These are phyloP conservation scores for Saturnispora hagleri DNA, from an alignment of 805 yeast species.

Conservation along the genomic window DNA sequence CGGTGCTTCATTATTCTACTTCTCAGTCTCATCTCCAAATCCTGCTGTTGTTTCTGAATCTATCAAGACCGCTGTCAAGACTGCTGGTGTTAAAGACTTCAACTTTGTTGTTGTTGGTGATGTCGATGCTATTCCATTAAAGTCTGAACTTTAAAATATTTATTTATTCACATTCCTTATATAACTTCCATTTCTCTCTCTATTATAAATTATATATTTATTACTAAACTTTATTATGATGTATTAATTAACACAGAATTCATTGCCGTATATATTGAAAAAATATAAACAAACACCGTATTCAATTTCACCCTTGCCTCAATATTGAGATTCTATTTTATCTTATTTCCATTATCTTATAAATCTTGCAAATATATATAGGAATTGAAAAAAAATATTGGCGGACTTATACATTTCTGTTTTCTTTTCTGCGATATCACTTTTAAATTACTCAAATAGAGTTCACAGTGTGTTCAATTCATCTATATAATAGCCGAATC, in stretches of 20 bases:
- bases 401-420: background rate
- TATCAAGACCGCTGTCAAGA: constrained; percentile 50
- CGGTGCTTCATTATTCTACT: constrained; percentile 74
- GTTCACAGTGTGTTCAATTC: background rate
- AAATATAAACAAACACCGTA: too few species aligned
- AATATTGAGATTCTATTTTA: too few species aligned
- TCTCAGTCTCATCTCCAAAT: constrained; percentile 51
- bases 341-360: too few species aligned
- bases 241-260: background rate
- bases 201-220: constrained; percentile 3
- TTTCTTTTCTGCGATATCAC: background rate
- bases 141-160: constrained; percentile 65
- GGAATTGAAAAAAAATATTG: too few species aligned
- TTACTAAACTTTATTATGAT: background rate
- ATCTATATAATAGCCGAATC: too few species aligned
- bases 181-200: background rate
- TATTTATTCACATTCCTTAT: background rate
- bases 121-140: constrained; percentile 75
- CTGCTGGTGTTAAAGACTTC: constrained; percentile 43
- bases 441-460: background rate
- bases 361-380: too few species aligned
- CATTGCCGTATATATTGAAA: background rate
- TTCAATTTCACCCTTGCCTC: too few species aligned
- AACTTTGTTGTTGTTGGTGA: constrained; percentile 89
- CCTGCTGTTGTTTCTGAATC: constrained; percentile 51